Percentiles rank a stretch among this genome's conserved stretches.
Conservation (phyloP, 192 early-diverging fungal species). For the Chytriomyces sp. region DNA sequence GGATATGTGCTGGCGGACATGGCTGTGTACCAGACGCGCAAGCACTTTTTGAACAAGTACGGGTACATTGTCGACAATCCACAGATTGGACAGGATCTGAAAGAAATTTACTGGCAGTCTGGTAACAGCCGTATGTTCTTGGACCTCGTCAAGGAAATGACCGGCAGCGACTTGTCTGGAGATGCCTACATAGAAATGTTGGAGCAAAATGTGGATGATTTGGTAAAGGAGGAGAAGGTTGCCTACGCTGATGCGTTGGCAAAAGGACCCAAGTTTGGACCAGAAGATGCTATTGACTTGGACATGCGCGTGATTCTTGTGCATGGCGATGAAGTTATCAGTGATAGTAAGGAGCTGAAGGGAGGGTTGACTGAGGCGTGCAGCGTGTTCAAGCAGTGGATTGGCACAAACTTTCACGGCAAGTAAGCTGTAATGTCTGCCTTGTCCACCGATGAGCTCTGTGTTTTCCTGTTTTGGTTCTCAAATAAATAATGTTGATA, state of each 20-base stretch:
- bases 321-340: conserved; percentile 44
- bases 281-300: conserved; percentile 40
- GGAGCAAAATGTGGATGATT: conserved; percentile 35
- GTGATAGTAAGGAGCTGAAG: conserved; percentile 25
- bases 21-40: conserved; percentile 46
- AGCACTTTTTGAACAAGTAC: conserved; percentile 44
- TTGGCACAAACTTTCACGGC: conserved; percentile 25
- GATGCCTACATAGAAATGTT: conserved; percentile 43
- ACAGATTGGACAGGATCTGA: conserved; percentile 39
- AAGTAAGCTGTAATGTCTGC: too few species aligned
- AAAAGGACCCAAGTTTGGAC: conserved; percentile 37
- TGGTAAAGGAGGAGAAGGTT: conserved; percentile 31
- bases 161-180: conserved; percentile 33
- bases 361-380: conserved; percentile 38
- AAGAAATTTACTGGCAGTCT: conserved; percentile 41
- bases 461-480: too few species aligned
- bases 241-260: conserved; percentile 39
- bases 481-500: too few species aligned
- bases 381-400: conserved; percentile 37
- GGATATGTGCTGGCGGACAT: conserved; percentile 48
- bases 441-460: too few species aligned
- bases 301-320: conserved; percentile 44
- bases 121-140: conserved; percentile 44
- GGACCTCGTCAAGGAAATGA: conserved; percentile 44
- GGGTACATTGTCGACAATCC: conserved; percentile 44